Evolutionary conservation across 2,329 filamentous ascomycete genomes (phyloP), one percentile per base, ranked within the genome.

Genomic region (Trichophaea hybrida): DNA sequence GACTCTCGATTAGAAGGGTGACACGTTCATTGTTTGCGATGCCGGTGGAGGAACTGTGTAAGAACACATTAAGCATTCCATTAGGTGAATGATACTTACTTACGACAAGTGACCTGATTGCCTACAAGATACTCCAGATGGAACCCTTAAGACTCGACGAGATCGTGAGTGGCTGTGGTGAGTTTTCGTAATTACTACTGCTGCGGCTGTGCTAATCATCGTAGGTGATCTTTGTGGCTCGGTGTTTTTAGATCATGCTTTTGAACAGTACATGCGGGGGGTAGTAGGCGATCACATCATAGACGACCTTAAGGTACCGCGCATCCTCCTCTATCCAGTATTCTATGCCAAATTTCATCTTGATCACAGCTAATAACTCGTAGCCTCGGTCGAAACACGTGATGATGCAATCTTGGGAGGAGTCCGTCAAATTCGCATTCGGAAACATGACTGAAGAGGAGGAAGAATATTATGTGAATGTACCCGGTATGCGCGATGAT

Each of bases 281-380:
- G 10, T 24, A 15, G 40, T 57, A n/a, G 55, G 55, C 6, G 38
- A 57, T 32, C 1, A 8, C 1, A 75, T 79, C 1, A 89, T 88
- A 69, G 80, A 83, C 33, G 80, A 83, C 72, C 88, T 89, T 83
- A 85, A 85, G 24, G 24, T 24, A 24, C 24, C 24, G 24, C 24
- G 24, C 24, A 24, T 3, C 24, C 24, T 24, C 24, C 24, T 24
- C 24, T 24, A 24, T 24, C 1, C 24, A 24, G 3, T 24, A 24
- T 24, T 24, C 24, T 3, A 24, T 24, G 24, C 24, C 24, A 24
- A 24, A 24, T 24, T 2, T 24, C 3, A 24, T 24, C 24, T 24
- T 24, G 24, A 24, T 24, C 24, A 24, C 24, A 24, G 24, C 24
- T 24, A 24, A 24, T 24, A 24, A 24, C 24, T 24, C 24, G 24